phyloP scores from a whole-genome alignment of 2,329 filamentous ascomycete genomes.

The Ophiocordyceps camponoti-leonardi region DNA sequence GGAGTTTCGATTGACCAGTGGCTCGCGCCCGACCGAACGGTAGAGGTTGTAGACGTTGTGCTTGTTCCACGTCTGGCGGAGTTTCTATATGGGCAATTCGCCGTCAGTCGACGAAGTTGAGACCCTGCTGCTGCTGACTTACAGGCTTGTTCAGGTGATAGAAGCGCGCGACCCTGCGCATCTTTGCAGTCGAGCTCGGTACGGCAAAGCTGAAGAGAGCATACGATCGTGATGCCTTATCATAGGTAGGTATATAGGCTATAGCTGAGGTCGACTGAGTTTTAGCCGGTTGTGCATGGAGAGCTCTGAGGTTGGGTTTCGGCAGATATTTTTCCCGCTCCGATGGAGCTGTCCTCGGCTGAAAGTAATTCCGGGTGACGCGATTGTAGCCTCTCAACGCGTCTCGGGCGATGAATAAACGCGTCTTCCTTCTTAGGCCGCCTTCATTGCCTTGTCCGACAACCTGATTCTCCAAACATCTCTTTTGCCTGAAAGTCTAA shows the following conservation, averaged over 20 bases:
- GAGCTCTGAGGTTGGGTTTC: background rate
- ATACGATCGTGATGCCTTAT: background rate
- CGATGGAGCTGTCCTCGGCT: background rate
- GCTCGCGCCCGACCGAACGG: constrained; percentile 14
- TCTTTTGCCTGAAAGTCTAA: background rate
- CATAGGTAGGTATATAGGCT: too few species aligned
- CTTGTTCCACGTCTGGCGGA: constrained; percentile 94
- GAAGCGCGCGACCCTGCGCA: constrained; percentile 41
- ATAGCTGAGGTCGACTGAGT: background rate
- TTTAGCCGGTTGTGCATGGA: background rate
- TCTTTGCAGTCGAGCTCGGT: constrained; percentile 16
- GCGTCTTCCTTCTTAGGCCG: background rate
- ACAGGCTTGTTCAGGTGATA: constrained; percentile 51
- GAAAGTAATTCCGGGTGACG: constrained; percentile 2
- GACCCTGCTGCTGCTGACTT: constrained; percentile 15
- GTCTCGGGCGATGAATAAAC: constrained; percentile 2
- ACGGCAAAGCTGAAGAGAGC: too few species aligned
- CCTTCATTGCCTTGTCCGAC: background rate
- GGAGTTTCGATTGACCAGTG: constrained; percentile 15
- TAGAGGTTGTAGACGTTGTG: constrained; percentile 86
- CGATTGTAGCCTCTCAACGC: constrained; percentile 10
- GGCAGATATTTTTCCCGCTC: background rate
- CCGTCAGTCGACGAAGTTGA: background rate
- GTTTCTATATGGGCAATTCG: constrained; percentile 41
- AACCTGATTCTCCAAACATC: background rate